Evolutionary conservation across 108 stramenopile genomes (phyloP), one percentile per base, ranked within the genome.

Genomic region (Nannochloropsis salina): DNA sequence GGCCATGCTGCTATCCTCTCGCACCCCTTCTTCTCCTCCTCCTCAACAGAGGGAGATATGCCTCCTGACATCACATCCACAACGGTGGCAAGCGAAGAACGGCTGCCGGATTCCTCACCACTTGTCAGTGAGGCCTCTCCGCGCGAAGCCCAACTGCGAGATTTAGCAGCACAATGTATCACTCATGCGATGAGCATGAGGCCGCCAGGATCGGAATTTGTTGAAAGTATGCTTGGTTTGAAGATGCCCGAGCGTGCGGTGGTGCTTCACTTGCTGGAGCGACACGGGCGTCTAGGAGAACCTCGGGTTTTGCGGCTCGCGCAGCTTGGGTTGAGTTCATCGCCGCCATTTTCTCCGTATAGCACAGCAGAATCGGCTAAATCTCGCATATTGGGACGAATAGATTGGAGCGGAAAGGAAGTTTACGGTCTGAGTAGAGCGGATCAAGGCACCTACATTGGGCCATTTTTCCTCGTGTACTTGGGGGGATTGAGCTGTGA

Each of bases 381-480:
- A n/a, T 15, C 61, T n/a, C 61, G 61, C n/a, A n/a, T 74, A n/a
- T 8, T 74, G 8, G 61, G 61, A 74, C 61, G 61, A n/a, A n/a
- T 74, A n/a, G 61, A 74, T 74, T 74, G 61, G 61, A 74, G 61
- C 61, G 61, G 61, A 2, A 74, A 74, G n/a, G 61, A 74, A n/a
- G 4, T 74, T 15, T 74, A 74, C n/a, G 61, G 61, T 15, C n/a
- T 74, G 61, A n/a, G 61, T 15, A 74, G n/a, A n/a, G 61, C 61
- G 8, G 61, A 74, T 74, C 61, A 74, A 74, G n/a, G 61, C n/a
- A 74, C 15, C 4, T 74, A 2, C 61, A 74, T 6, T 1, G 61
- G 61, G 61, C 61, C 61, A 15, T 74, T 74, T 74, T 74, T 74
- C 61, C n/a, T 15, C n/a, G 61, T 74, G 8, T 74, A 74, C n/a